These are phyloP conservation scores for Macrotyloma uniflorum DNA, from an alignment of 306 rosid genomes.

Conservation along the genomic window DNA sequence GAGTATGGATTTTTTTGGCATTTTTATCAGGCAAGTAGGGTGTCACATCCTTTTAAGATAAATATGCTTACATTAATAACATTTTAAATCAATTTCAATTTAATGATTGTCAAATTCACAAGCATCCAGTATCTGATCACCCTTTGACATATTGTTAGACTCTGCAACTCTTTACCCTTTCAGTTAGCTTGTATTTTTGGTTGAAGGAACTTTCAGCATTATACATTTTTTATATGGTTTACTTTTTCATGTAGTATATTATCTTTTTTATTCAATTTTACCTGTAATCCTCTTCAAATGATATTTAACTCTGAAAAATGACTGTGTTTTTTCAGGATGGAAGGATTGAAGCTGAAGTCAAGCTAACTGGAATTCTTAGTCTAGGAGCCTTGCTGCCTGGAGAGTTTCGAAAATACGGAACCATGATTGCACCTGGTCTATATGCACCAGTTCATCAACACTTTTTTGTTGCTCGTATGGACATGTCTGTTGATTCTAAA, in stretches of 20 bases:
- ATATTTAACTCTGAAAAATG: slow-evolving; percentile 35
- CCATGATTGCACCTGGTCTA: slow-evolving; percentile 87
- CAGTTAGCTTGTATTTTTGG: slow-evolving; percentile 7
- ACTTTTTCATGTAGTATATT: not conserved
- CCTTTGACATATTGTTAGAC: slow-evolving; percentile 12
- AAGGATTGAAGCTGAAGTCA: slow-evolving; percentile 92
- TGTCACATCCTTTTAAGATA: slow-evolving; percentile 9
- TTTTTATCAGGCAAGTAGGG: slow-evolving; percentile 85
- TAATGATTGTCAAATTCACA: slow-evolving; percentile 19
- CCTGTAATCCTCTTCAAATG: not conserved
- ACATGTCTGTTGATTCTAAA: slow-evolving; percentile 95
- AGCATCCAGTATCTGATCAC: not conserved
- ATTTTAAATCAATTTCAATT: not conserved
- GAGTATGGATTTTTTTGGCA: slow-evolving; percentile 96
- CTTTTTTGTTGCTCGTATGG: slow-evolving; percentile 93
- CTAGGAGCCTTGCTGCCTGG: slow-evolving; percentile 93
- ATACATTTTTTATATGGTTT: not conserved
- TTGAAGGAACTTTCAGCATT: not conserved
- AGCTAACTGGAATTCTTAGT: slow-evolving; percentile 92
- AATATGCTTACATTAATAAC: slow-evolving; percentile 16
- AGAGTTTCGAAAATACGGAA: slow-evolving; percentile 83
- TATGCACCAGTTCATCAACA: slow-evolving; percentile 97
- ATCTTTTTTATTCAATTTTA: slow-evolving; percentile 13
- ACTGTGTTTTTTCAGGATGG: slow-evolving; percentile 72
- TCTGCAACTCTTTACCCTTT: not conserved